Percentiles rank a stretch among this genome's conserved stretches.
phyloP scores from a whole-genome alignment of 441 rosid genomes.

The Macaranga tanarius region DNA sequence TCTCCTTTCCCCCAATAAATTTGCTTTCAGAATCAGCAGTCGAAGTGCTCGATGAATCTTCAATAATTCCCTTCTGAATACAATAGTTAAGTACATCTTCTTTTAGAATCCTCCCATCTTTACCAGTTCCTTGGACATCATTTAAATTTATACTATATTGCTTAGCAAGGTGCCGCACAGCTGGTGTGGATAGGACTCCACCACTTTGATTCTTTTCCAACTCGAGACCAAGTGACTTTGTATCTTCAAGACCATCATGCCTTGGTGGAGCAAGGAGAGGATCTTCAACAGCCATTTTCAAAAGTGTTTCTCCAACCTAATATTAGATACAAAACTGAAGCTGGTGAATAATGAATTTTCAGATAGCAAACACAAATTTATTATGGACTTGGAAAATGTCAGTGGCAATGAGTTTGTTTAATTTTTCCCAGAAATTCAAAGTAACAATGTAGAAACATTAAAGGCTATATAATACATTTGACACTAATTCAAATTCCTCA shows the following conservation, averaged over 20 bases:
- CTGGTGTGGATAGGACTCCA: constrained; percentile 65
- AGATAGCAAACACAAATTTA: too few species aligned
- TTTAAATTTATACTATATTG: constrained; percentile 56
- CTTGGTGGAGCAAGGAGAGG: constrained; percentile 27
- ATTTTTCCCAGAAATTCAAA: background rate
- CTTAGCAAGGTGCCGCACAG: constrained; percentile 74
- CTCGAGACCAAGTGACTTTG: constrained; percentile 23
- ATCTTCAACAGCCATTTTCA: constrained; percentile 58
- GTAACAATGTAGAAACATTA: background rate
- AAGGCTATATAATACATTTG: background rate
- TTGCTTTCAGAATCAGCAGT: constrained; percentile 26
- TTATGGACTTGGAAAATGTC: too few species aligned
- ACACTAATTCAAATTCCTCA: background rate
- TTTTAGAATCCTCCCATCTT: constrained; percentile 70
- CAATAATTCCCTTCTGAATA: constrained; percentile 43
- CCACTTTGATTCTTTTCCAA: constrained; percentile 29
- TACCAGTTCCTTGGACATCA: constrained; percentile 64
- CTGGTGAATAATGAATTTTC: too few species aligned
- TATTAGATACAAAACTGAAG: background rate
- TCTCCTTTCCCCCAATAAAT: constrained; percentile 26
- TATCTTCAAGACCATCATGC: constrained; percentile 20
- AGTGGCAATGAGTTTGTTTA: background rate
- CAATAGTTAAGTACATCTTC: constrained; percentile 67
- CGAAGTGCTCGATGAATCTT: constrained; percentile 31
- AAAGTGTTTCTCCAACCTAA: constrained; percentile 88